Evolutionary conservation across 805 yeast species (phyloP).

Genomic region (Lachancea lanzarotensis): DNA sequence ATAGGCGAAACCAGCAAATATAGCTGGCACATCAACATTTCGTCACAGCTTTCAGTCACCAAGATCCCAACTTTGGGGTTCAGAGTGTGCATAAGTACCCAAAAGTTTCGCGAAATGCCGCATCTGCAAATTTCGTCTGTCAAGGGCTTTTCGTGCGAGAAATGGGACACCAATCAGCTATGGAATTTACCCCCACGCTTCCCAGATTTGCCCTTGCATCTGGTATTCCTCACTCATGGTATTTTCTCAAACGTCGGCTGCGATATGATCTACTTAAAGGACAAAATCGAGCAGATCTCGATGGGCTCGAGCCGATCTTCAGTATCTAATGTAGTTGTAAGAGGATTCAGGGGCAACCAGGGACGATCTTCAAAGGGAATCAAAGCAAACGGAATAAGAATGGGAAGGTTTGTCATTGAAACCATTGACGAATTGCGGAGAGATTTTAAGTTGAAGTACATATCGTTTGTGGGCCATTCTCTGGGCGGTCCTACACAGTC

Average conservation of each 20-base stretch:
- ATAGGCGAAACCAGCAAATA: constrained; percentile 33
- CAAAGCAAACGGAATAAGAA: constrained; percentile 71
- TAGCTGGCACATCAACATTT: constrained; percentile 74
- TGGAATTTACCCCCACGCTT: constrained; percentile 66
- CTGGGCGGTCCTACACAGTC: constrained; percentile 90
- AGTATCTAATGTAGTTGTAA: constrained; percentile 56
- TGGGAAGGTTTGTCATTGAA: constrained; percentile 58
- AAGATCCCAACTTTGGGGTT: constrained; percentile 62
- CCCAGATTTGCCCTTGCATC: constrained; percentile 57
- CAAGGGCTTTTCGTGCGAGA: constrained; percentile 24
- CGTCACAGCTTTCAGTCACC: constrained; percentile 73
- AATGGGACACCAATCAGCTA: constrained; percentile 54
- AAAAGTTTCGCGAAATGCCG: constrained; percentile 19
- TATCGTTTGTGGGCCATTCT: constrained; percentile 90
- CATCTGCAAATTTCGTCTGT: constrained; percentile 1
- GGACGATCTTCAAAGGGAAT: constrained; percentile 89
- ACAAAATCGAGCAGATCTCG: constrained; percentile 51
- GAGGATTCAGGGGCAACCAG: constrained; percentile 78
- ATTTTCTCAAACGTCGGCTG: constrained; percentile 84
- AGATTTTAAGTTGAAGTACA: constrained; percentile 42
- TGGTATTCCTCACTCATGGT: constrained; percentile 87
- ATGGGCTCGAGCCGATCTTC: constrained; percentile 13
- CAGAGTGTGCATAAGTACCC: constrained; percentile 52
- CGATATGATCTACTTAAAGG: constrained; percentile 84
- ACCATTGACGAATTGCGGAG: constrained; percentile 42